Evolutionary conservation across 1,284 basidiomycete species (phyloP).

Genomic region (Taiwanofungus camphoratus): DNA sequence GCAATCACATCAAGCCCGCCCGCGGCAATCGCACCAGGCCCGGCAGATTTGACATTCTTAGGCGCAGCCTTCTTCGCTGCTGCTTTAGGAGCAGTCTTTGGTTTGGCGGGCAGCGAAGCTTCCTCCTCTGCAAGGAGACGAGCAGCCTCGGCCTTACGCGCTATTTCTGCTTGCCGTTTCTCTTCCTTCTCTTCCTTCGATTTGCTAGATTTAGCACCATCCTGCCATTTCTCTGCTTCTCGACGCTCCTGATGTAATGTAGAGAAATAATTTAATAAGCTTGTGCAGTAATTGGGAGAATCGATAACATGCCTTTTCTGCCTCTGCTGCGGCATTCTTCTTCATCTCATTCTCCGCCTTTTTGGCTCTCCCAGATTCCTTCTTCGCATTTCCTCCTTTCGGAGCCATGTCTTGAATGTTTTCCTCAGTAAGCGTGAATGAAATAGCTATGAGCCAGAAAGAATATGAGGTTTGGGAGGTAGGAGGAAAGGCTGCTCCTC

Average conservation of each 20-base stretch:
- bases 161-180: conserved; percentile 68
- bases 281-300: conserved; percentile 5
- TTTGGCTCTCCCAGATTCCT: conserved; percentile 81
- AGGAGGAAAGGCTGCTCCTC: background rate
- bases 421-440: too few relatives aligned
- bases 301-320: conserved; percentile 45
- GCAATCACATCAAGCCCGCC: too few relatives aligned
- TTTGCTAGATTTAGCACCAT: conserved; percentile 61
- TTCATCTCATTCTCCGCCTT: conserved; percentile 91
- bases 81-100: conserved; percentile 64
- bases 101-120: conserved; percentile 55
- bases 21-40: conserved; percentile 74
- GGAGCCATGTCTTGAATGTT: conserved; percentile 65
- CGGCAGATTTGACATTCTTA: conserved; percentile 51
- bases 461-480: background rate
- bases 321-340: conserved; percentile 56
- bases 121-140: conserved; percentile 84
- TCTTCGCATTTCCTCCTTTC: conserved; percentile 85
- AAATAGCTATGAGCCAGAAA: too few relatives aligned
- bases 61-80: conserved; percentile 47
- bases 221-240: conserved; percentile 77
- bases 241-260: conserved; percentile 60
- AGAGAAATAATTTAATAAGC: too few relatives aligned
- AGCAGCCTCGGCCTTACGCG: conserved; percentile 73
- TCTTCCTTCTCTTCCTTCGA: conserved; percentile 72